A percentile compares a stretch with the other conserved stretches of the same genome.
These are phyloP conservation scores for Leccinum disarticulatum DNA, from an alignment of 768 basidiomycete species.

Conservation along the genomic window DNA sequence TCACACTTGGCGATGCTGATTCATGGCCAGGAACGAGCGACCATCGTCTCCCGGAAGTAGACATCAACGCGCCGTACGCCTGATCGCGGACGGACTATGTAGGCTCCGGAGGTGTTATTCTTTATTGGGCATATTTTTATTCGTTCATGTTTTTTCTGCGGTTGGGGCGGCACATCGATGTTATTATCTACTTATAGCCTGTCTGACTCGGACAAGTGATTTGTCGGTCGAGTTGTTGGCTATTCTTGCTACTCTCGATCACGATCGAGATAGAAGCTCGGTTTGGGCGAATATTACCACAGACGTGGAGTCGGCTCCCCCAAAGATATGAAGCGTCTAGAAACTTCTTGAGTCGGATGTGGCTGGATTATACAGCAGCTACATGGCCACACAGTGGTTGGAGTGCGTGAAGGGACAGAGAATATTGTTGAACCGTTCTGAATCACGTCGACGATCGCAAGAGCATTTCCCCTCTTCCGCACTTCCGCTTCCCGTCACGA, in stretches of 20 bases:
- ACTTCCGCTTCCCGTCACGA: conserved; percentile 2
- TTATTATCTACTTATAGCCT: neutral
- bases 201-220: neutral
- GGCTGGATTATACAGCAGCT: neutral
- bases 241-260: conserved; percentile 17
- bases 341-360: neutral
- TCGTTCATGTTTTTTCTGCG: neutral
- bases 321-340: neutral
- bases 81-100: neutral
- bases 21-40: conserved; percentile 23
- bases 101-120: neutral
- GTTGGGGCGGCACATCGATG: neutral
- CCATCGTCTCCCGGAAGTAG: conserved; percentile 19
- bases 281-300: conserved; percentile 6
- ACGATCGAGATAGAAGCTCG: conserved; percentile 18
- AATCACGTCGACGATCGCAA: conserved; percentile 7
- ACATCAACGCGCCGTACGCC: conserved; percentile 23
- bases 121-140: neutral
- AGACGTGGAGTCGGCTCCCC: neutral
- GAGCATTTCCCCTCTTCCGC: conserved; percentile 4
- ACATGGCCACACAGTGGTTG: neutral
- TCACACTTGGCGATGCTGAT: neutral
- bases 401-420: neutral
- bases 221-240: conserved; percentile 4
- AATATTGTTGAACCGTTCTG: neutral